A percentile compares a stretch with the other conserved stretches of the same genome.
Evolutionary conservation across 1,139 yeast species (phyloP).

Genomic region (Yamadazyma aaseri): DNA sequence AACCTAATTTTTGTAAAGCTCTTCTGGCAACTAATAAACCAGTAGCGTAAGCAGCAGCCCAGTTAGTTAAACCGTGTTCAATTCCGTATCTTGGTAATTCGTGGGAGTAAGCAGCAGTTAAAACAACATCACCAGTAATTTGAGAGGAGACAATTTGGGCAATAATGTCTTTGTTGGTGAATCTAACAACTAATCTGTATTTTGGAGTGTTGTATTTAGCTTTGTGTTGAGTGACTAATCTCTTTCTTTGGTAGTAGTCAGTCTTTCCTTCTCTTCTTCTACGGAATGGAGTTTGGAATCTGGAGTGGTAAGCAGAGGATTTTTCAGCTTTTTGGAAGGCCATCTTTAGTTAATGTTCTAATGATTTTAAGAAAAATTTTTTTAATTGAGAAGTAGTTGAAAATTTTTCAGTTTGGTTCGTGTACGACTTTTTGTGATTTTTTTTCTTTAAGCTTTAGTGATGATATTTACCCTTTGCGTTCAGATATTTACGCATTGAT

Average conservation of each 20-base stretch:
- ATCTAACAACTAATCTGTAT: slow-evolving; percentile 99
- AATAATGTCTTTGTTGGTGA: slow-evolving; percentile 99
- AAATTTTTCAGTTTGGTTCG: slow-evolving; percentile 12
- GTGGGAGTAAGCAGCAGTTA: slow-evolving; percentile 98
- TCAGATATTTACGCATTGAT: neutral
- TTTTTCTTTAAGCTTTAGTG: neutral
- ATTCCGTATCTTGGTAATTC: slow-evolving; percentile 99
- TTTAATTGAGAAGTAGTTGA: slow-evolving; percentile 3
- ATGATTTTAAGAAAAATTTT: slow-evolving; percentile 7
- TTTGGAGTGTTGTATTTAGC: slow-evolving; percentile 99
- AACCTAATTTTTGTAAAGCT: slow-evolving; percentile 95
- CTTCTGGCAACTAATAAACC: slow-evolving; percentile 99
- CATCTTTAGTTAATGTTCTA: slow-evolving; percentile 9
- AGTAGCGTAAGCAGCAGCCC: slow-evolving; percentile 99
- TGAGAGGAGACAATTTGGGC: slow-evolving; percentile 96
- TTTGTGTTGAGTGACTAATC: slow-evolving; percentile 99
- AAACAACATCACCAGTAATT: slow-evolving; percentile 94
- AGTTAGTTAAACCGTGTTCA: slow-evolving; percentile 98
- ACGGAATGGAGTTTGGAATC: slow-evolving; percentile 99
- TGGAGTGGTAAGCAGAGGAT: slow-evolving; percentile 95
- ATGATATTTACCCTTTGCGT: slow-evolving; percentile 1
- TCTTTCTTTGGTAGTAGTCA: slow-evolving; percentile 99
- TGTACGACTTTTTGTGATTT: slow-evolving; percentile 7
- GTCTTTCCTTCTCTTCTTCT: slow-evolving; percentile 99
- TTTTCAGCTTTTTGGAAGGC: slow-evolving; percentile 31